Base-by-base conservation (phyloP, 805 yeast species). In the Schwanniomyces pseudopolymorphus region DNA sequence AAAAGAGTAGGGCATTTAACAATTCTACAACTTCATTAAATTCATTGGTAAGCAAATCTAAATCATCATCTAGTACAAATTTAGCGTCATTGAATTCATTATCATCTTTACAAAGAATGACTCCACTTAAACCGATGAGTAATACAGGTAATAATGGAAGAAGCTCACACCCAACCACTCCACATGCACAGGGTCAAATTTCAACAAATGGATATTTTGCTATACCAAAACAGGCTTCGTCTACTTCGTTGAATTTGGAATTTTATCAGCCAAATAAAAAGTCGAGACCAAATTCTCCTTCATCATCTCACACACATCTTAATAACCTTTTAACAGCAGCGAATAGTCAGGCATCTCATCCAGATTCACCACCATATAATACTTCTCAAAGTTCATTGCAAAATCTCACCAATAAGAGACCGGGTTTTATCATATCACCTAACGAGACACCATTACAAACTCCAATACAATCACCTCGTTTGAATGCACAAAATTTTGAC, bases 81-180 rank as follows among this genome's bases (percentile, higher is more conserved):
- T 24, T 38, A 14, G 40, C 28, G 1, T 38, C 40, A 24, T 53
- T 72, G 39, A 69, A 58, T 55, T 63, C 78, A 5, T 61, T 74
- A 37, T 66, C 74, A 40, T 75, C 86, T 2, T 61, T 84, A 44
- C 87, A 83, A 58, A 71, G 83, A 58, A 79, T 83, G 84, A 83
- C 86, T 0, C 87, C 85, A 8, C 57, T 81, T 22, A 60, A 72
- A 31, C 47, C 56, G 26, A 46, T 46, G 19, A 6, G 31, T 7
- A 33, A 16, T 26, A 24, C 36, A 7, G 36, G 13, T 19, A 31
- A 28, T 40, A 27, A 13, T 21, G 38, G 43, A 9, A 31, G 28
- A 31, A 33, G 39, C 16, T 39, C 33, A 17, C 25, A 28, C 14
- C 24, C 42, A 10, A 39, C 33, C 3, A 39, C 35, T 2, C 48